These are phyloP conservation scores for Termitomyces heimii DNA, from an alignment of 768 basidiomycete genomes.

Conservation along the genomic window DNA sequence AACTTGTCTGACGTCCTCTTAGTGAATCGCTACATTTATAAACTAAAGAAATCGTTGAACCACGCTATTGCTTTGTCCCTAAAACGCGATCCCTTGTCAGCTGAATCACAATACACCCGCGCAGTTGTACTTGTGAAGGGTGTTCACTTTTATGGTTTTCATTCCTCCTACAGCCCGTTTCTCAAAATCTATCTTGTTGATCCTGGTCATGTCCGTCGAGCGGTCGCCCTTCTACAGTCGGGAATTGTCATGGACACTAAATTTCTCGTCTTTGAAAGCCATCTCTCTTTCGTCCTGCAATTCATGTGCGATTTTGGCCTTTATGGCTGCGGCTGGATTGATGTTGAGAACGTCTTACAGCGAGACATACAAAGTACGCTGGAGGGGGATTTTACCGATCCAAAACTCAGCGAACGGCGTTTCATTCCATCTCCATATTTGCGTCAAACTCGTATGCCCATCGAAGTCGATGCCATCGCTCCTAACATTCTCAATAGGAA, in stretches of 20 bases:
- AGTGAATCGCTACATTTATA: slow-evolving; percentile 73
- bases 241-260: slow-evolving; percentile 77
- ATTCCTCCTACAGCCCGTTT: slow-evolving; percentile 77
- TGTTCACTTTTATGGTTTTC: slow-evolving; percentile 94
- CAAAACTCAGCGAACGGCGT: slow-evolving; percentile 10
- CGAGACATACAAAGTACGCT: slow-evolving; percentile 31
- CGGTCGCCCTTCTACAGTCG: slow-evolving; percentile 71
- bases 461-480: slow-evolving; percentile 82
- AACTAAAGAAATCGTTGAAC: slow-evolving; percentile 72
- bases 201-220: slow-evolving; percentile 62
- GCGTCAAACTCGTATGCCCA: slow-evolving; percentile 57
- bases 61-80: slow-evolving; percentile 80
- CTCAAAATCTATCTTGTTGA: slow-evolving; percentile 79
- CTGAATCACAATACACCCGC: slow-evolving; percentile 58
- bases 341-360: slow-evolving; percentile 62
- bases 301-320: slow-evolving; percentile 94
- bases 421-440: slow-evolving; percentile 53
- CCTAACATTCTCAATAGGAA: slow-evolving; percentile 86
- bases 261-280: slow-evolving; percentile 83
- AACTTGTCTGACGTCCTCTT: slow-evolving; percentile 3
- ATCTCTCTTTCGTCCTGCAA: slow-evolving; percentile 83
- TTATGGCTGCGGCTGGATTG: slow-evolving; percentile 90
- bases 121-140: slow-evolving; percentile 87
- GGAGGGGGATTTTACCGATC: slow-evolving; percentile 26
- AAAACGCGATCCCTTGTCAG: slow-evolving; percentile 60